Base-by-base conservation (phyloP, 345 rosid genomes). In the Pistacia vera region DNA sequence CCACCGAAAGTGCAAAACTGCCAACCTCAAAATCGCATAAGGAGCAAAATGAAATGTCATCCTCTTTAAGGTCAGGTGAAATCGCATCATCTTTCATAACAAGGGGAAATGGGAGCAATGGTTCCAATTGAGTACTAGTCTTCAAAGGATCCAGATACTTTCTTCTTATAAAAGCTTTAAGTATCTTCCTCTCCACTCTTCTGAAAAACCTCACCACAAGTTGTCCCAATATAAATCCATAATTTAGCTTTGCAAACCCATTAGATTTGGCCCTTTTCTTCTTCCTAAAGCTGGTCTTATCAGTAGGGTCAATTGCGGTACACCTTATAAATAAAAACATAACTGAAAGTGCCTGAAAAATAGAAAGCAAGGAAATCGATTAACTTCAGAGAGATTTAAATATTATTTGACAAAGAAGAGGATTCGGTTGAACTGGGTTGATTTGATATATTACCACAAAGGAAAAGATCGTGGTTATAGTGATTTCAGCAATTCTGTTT, bases 251-350 rank as follows among this genome's bases (percentile, higher is more conserved):
- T 72, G 83, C 76, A 46, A 83, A 72, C 75, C 90, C 90, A 71
- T 81, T 87, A 17, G 89, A 80, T 78, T 85, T 88, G 44, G 81
- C 79, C 46, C 51, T 87, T 77, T 76, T 90, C 88, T 76, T 93
- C 90, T 83, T 92, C 80, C 79, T 91, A 52, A 83, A 86, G 78
- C 92, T 86, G 80, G 94, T 89, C 64, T 85, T 96, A 81, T 96
- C 99, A 9, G 97, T 91, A 0, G 99, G 97, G 71, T 96, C 95
- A n/a, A 89, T 93, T 7, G 97, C 93, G 1, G 97, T 89, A 73
- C 97, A 93, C 81, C 97, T 89, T 74, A 88, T 80, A 68, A 93
- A 96, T 55, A 96, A 79, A 59, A 90, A 86, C 83, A 92, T 82
- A 20, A 94, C 97, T 61, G 90, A 90, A 70, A 88, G 57, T 38